Conservation (phyloP, 23 red algal species). For the Cyanidioschyzon merolae region DNA sequence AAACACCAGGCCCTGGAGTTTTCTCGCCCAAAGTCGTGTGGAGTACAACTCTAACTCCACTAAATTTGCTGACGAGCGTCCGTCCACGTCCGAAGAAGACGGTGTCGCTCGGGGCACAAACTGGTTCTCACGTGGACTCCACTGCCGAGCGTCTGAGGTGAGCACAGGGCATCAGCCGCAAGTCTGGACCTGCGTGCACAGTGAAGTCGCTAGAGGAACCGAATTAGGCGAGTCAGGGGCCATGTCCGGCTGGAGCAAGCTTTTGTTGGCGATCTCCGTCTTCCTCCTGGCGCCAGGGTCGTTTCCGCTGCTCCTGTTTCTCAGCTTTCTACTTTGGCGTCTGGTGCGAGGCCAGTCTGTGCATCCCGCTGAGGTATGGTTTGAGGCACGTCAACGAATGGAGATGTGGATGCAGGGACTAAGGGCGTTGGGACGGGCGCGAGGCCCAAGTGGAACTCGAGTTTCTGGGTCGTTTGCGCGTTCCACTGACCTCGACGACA, state of each 20-base stretch:
- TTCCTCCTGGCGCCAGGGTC: conserved; percentile 2
- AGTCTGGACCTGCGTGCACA: background rate
- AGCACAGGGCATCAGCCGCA: background rate
- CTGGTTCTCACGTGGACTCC: background rate
- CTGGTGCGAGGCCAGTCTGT: background rate
- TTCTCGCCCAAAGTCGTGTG: background rate
- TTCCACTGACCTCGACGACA: background rate
- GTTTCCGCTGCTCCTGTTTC: conserved; percentile 9
- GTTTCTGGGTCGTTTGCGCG: background rate
- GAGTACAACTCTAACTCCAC: background rate
- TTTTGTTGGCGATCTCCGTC: background rate
- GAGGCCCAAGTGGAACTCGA: background rate
- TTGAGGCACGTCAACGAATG: background rate
- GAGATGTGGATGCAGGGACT: background rate
- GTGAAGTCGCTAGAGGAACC: background rate
- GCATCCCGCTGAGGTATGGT: background rate
- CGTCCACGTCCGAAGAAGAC: background rate
- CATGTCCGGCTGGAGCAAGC: background rate
- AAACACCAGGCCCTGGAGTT: background rate
- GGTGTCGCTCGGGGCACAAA: background rate
- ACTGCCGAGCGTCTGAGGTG: background rate
- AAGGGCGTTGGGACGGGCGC: background rate
- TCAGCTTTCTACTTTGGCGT: background rate
- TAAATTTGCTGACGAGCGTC: background rate
- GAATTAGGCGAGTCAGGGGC: background rate